Conservation (phyloP, 2,329 filamentous ascomycete species). For the Sporothrix curviconia region DNA sequence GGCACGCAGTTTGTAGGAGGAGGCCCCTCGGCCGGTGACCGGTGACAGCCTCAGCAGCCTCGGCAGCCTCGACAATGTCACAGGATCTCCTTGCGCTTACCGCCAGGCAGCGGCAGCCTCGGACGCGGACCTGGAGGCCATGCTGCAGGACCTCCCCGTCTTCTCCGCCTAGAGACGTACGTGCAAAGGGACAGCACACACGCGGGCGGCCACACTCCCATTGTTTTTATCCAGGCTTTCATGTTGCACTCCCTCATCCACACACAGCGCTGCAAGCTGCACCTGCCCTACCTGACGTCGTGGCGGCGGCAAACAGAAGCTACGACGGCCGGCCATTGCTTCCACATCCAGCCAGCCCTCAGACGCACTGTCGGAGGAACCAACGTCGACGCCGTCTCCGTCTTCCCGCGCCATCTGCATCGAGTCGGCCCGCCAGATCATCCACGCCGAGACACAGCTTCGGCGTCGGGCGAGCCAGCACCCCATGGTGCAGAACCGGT, state of each 20-base stretch:
- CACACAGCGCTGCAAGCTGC: conserved; percentile 33
- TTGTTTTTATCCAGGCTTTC: conserved; percentile 32
- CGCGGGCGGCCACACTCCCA: too few relatives aligned
- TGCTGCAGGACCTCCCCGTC: conserved; percentile 28
- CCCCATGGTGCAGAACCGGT: conserved; percentile 3
- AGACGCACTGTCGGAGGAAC: too few relatives aligned
- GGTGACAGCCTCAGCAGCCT: not conserved
- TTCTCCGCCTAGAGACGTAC: conserved; percentile 30
- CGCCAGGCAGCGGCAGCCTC: conserved; percentile 14
- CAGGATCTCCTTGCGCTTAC: not conserved
- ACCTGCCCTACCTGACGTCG: conserved; percentile 31
- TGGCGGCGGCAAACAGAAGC: not conserved
- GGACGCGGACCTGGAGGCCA: conserved; percentile 25
- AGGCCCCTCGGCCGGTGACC: too few relatives aligned
- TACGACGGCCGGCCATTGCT: too few relatives aligned
- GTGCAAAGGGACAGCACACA: too few relatives aligned
- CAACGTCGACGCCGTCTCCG: not conserved
- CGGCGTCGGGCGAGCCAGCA: not conserved
- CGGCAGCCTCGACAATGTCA: not conserved
- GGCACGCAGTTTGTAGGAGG: not conserved
- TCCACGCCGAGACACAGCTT: conserved; percentile 4
- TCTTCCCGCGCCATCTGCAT: conserved; percentile 7
- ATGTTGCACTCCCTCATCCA: conserved; percentile 32
- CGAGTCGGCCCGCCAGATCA: conserved; percentile 10
- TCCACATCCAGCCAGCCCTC: not conserved